Evolutionary conservation across 169 alveolate genomes (phyloP), one percentile per base, ranked within the genome.

Genomic region (Babesia sp.): DNA sequence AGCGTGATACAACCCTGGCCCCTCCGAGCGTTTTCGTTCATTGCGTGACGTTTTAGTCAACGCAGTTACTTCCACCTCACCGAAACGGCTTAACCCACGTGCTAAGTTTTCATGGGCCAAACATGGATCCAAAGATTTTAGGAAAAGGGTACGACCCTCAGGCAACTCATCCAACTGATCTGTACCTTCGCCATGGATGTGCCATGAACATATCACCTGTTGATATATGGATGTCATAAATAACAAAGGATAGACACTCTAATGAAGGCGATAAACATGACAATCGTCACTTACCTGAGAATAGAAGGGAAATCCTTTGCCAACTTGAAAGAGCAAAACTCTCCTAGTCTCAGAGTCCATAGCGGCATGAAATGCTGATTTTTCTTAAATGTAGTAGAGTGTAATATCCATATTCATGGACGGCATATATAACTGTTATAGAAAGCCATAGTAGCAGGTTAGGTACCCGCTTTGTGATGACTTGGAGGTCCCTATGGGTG

Each of bases 211-310:
- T 12, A 60, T n/a, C 34, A 58, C 68, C 68, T 58, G n/a, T 26
- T 11, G 7, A 22, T 11, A 50, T 39, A 39, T 39, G 14, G 46
- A 9, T 39, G 14, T 14, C 46, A 39, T 39, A 9, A 39, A 9
- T 9, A 9, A 39, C 46, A 39, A 9, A 9, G 46, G 8, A 39
- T 14, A 39, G 46, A 39, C 14, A 39, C 8, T 14, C n/a, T 14
- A 9, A 39, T 39, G 14, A 9, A 39, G 5, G 33, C 3, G 1
- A 18, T 7, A 57, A 3, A 71, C 11, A 22, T 58, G 44, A 2
- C 44, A 16, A 7, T 57, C 12, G 22, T 33, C 8, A 66, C 59
- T 31, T 36, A 76, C 85, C 85, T 76, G 85, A 29, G 85, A 76
- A 33, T 76, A 76, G 55, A 76, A 76, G 29, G 85, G 85, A 46